A percentile compares a stretch with the other conserved stretches of the same genome.
phyloP scores from a whole-genome alignment of 768 basidiomycete genomes.

The Pilatotrama ljubarskyi region DNA sequence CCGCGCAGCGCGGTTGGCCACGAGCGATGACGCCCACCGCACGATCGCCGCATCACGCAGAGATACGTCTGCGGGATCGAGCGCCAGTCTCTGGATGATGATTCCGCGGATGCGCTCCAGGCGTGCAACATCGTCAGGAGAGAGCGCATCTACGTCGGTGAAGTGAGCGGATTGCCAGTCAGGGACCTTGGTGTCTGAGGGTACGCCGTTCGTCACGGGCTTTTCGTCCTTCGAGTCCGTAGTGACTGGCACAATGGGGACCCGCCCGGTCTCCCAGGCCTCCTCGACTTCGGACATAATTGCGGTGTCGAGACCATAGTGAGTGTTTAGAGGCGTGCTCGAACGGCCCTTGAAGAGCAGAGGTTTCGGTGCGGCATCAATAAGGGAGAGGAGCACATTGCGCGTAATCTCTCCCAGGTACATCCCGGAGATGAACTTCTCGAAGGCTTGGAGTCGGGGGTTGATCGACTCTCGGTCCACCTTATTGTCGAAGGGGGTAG shows the following conservation, averaged over 20 bases:
- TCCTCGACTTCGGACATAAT: constrained; percentile 82
- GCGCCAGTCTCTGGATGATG: constrained; percentile 61
- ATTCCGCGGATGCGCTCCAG: constrained; percentile 59
- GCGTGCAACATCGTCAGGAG: constrained; percentile 30
- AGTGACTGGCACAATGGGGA: neutral
- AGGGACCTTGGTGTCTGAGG: neutral
- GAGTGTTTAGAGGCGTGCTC: constrained; percentile 71
- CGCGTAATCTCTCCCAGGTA: constrained; percentile 95
- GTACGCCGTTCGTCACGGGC: constrained; percentile 17
- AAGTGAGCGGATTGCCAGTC: constrained; percentile 24
- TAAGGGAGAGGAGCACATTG: constrained; percentile 76
- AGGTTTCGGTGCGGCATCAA: constrained; percentile 71
- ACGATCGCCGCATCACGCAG: constrained; percentile 63
- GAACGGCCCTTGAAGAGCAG: constrained; percentile 82
- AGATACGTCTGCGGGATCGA: constrained; percentile 51
- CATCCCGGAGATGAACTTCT: constrained; percentile 99
- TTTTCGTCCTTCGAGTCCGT: constrained; percentile 8
- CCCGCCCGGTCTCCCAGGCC: constrained; percentile 54
- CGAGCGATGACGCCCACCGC: constrained; percentile 74
- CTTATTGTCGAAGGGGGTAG: constrained; percentile 88
- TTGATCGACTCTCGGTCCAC: constrained; percentile 95
- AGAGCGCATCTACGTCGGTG: constrained; percentile 27
- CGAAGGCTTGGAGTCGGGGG: constrained; percentile 88
- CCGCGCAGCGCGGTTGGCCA: constrained; percentile 79
- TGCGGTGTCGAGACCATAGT: constrained; percentile 96